Evolutionary conservation across 2,329 filamentous ascomycete genomes (phyloP), one percentile per base, ranked within the genome.

Genomic region (Alternaria sp.): DNA sequence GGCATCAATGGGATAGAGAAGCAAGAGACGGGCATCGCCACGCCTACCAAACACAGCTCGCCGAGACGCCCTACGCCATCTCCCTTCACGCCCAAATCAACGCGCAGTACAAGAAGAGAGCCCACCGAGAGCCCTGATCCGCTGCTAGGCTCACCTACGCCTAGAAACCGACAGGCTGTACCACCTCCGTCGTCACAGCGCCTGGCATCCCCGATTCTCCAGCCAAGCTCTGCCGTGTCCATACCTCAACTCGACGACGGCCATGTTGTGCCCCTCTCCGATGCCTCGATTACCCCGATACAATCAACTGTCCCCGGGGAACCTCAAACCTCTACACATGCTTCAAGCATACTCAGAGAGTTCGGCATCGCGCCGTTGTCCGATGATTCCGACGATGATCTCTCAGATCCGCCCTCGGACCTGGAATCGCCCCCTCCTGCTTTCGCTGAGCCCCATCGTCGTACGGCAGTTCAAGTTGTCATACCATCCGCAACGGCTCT

Each of bases 121-220:
- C 61, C 36, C n/a, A 66, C 63, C 51, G 75, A 77, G 45, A 78
- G 76, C 44, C 75, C 76, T n/a, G 76, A 78, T 64, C 73, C 73
- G 2, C 66, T 78, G 3, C 71, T 75, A 47, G 58, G 30, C 49
- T 71, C 72, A 5, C 66, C 63, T 7, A 64, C 23, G 3, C 65
- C 64, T 9, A 70, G 51, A 13, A 21, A 9, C 10, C 57, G 46
- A 36, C 58, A 36, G 11, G 54, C 12, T 6, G 30, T 32, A 26
- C 59, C 23, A 23, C 49, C 46, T 26, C 19, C 17, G 3, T 65
- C 59, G 12, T 70, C 66, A n/a, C 68, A 68, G 36, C 49, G 40
- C 32, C 47, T 60, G n/a, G 62, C 46, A 23, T 61, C 60, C 4
- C 54, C 66, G 8, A 17, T 17, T 15, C 28, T 28, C 15, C 59